phyloP scores from a whole-genome alignment of 106 monocot genomes.

The Dendrobium huoshanense region DNA sequence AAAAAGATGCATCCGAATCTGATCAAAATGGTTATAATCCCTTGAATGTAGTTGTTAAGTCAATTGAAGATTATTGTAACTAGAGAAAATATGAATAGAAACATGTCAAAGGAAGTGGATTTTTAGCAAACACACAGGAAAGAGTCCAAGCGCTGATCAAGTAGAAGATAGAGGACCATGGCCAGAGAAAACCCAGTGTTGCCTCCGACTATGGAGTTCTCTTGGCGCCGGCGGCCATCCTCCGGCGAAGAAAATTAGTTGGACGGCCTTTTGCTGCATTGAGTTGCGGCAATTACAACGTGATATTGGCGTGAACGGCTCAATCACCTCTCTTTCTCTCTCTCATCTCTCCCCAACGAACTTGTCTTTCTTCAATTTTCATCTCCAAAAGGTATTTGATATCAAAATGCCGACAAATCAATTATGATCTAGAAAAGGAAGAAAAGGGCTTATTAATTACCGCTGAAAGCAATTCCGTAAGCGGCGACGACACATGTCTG shows the following conservation, averaged over 20 bases:
- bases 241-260: neutral
- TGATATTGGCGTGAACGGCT: neutral
- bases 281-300: neutral
- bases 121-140: too few species aligned
- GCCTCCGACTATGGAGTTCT: neutral
- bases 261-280: neutral
- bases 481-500: constrained; percentile 74
- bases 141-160: too few species aligned
- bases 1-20: too few species aligned
- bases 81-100: too few species aligned
- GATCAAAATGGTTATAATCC: too few species aligned
- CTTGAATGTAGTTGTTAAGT: accelerated
- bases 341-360: neutral
- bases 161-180: too few species aligned
- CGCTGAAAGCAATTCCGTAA: constrained; percentile 71
- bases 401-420: neutral
- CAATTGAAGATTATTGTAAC: accelerated
- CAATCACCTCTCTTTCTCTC: neutral
- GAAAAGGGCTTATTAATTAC: constrained; percentile 13
- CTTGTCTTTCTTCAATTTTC: neutral
- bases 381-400: neutral
- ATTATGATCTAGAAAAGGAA: neutral
- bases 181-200: too few species aligned
- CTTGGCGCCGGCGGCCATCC: neutral
- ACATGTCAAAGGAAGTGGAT: too few species aligned